phyloP scores from a whole-genome alignment of 805 yeast genomes.

The Zygosaccharomyces kombuchaensis region DNA sequence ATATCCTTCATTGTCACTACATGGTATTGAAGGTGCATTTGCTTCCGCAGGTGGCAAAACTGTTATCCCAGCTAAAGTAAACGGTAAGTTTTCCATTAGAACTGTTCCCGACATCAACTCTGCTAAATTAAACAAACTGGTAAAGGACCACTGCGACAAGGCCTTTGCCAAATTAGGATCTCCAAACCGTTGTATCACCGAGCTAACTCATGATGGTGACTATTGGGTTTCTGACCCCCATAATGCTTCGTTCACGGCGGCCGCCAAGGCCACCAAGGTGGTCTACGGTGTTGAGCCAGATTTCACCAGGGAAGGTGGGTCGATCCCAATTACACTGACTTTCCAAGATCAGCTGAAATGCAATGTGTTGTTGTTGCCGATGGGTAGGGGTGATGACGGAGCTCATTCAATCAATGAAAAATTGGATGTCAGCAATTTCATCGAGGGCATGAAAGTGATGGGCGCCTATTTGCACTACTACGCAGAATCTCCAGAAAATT shows the following conservation, averaged over 20 bases:
- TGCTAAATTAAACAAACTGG: conserved; percentile 70
- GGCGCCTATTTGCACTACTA: conserved; percentile 91
- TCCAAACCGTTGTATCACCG: conserved; percentile 68
- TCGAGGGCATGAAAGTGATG: conserved; percentile 89
- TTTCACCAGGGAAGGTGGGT: conserved; percentile 98
- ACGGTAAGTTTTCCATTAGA: conserved; percentile 93
- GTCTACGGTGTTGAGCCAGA: conserved; percentile 97
- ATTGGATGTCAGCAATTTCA: conserved; percentile 79
- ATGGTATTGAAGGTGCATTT: conserved; percentile 98
- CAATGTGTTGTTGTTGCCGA: conserved; percentile 83
- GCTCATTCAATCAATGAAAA: conserved; percentile 98
- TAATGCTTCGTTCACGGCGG: conserved; percentile 90
- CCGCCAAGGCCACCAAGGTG: conserved; percentile 85
- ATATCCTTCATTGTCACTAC: conserved; percentile 91
- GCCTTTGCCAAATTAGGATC: conserved; percentile 66
- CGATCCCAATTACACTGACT: conserved; percentile 93
- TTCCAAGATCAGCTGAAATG: conserved; percentile 86
- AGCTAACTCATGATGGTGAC: conserved; percentile 88
- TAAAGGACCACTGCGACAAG: conserved; percentile 61
- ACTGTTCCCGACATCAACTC: conserved; percentile 94
- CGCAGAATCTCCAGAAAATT: conserved; percentile 39
- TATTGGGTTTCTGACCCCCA: conserved; percentile 96
- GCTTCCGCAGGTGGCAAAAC: conserved; percentile 95
- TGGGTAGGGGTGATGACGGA: conserved; percentile 99
- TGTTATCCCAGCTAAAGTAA: conserved; percentile 91